These are phyloP conservation scores for Pleodorina starrii DNA, from an alignment of 139 green algal species.

Conservation along the genomic window DNA sequence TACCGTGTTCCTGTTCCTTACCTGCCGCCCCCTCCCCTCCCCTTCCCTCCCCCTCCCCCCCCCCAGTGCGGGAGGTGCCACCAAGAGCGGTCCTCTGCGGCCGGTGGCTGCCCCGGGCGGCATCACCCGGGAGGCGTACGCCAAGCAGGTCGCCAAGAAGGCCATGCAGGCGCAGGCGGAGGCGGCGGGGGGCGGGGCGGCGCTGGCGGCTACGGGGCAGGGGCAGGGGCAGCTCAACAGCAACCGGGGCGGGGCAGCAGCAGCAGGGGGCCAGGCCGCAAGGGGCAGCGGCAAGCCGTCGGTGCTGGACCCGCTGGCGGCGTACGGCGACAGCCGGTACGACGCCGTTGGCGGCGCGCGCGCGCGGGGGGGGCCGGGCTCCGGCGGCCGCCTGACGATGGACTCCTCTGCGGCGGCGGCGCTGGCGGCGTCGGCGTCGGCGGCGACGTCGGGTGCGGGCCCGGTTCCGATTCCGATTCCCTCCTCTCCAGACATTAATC, in stretches of 20 bases:
- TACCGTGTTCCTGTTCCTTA: too few relatives aligned
- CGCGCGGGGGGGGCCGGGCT: too few relatives aligned
- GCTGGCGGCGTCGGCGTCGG: background rate
- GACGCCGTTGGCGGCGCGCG: conserved; percentile 7
- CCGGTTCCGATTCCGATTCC: background rate
- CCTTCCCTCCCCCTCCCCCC: too few relatives aligned
- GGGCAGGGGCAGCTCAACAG: too few relatives aligned
- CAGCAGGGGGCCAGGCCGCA: background rate
- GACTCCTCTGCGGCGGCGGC: too few relatives aligned
- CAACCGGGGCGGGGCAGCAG: background rate
- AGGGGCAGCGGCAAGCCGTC: background rate
- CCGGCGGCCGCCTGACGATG: background rate
- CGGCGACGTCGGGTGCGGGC: background rate
- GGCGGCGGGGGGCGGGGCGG: background rate
- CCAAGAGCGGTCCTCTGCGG: conserved; percentile 46
- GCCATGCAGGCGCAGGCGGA: conserved; percentile 25
- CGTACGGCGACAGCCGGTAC: background rate
- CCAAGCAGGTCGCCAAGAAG: conserved; percentile 40
- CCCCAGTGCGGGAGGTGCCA: conserved; percentile 34
- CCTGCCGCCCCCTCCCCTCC: too few relatives aligned
- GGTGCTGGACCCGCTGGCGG: conserved; percentile 21
- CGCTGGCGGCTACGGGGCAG: too few relatives aligned
- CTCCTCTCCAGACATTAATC: conserved; percentile 39
- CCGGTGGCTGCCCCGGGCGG: background rate
- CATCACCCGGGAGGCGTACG: conserved; percentile 35